These are phyloP conservation scores for Cladophialophora carrionii DNA, from an alignment of 2,329 filamentous ascomycete species.

Conservation along the genomic window DNA sequence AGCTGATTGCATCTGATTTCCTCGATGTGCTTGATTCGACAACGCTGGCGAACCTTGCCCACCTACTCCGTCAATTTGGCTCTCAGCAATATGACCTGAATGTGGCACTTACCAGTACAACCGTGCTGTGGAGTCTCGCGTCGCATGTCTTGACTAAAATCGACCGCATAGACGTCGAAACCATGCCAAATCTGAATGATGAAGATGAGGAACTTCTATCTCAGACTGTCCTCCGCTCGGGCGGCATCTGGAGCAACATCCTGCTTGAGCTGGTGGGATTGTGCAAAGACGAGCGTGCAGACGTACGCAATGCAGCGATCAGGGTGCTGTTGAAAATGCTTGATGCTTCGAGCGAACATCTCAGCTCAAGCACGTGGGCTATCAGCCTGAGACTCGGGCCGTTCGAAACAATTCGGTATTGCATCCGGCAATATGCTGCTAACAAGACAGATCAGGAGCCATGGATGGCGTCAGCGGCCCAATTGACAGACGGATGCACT, in stretches of 20 bases:
- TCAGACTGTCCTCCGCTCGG: slow-evolving; percentile 7
- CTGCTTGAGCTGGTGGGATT: slow-evolving; percentile 42
- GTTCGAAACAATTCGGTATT: slow-evolving; percentile 20
- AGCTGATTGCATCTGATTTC: slow-evolving; percentile 95
- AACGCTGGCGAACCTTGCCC: slow-evolving; percentile 77
- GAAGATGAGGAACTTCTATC: neutral
- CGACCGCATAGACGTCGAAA: slow-evolving; percentile 22
- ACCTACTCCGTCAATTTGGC: slow-evolving; percentile 87
- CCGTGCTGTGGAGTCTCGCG: slow-evolving; percentile 93
- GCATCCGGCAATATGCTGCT: slow-evolving; percentile 17
- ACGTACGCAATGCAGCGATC: slow-evolving; percentile 66
- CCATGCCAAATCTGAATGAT: slow-evolving; percentile 15
- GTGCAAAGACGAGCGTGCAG: slow-evolving; percentile 46
- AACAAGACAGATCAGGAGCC: slow-evolving; percentile 11
- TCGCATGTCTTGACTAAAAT: slow-evolving; percentile 44
- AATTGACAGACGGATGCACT: slow-evolving; percentile 29
- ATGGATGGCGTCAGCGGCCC: slow-evolving; percentile 30
- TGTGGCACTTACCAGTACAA: slow-evolving; percentile 90
- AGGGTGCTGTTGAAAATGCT: slow-evolving; percentile 91
- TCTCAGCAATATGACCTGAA: slow-evolving; percentile 90
- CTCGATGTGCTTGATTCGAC: slow-evolving; percentile 70
- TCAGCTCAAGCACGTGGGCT: slow-evolving; percentile 30
- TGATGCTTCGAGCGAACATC: slow-evolving; percentile 80
- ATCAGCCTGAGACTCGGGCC: slow-evolving; percentile 55
- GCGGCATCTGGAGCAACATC: slow-evolving; percentile 32